Evolutionary conservation across 2,329 filamentous ascomycete genomes (phyloP), one percentile per base, ranked within the genome.

Genomic region (Arthrobotrys sphaeroides): DNA sequence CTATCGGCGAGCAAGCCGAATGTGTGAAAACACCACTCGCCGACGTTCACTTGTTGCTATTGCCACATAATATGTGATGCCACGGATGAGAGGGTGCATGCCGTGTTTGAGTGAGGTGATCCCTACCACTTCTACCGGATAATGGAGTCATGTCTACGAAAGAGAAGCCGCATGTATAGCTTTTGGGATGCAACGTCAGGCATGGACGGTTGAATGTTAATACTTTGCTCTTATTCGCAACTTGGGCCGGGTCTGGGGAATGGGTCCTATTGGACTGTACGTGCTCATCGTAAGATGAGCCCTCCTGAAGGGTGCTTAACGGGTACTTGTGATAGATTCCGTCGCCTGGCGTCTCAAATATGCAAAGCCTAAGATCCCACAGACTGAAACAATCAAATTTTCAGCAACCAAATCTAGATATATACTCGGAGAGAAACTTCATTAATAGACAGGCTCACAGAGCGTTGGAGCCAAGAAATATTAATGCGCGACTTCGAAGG

Each of bases 1-100:
- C 94, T 80, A 92, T 92, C 0, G 92, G 93, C 55, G 93, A 93
- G 0, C 93, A 96, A 82, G 91, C 92, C 2, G 93, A 96, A 83
- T 96, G 93, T 80, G 90, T 94, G 0, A 88, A 93, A 5, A 92
- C 96, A 5, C 92, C 93, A 0, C 87, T 89, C 28, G 93, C 89
- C 26, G 91, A 95, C 79, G 89, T 92, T 73, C 96, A 96, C 80
- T 84, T 96, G 20, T 85, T 96, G 10, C 88, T 90, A 79, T 88
- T 96, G 4, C 93, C 93, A 0, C 89, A 91, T 64, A n/a, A n/a
- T n/a, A n/a, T n/a, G n/a, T n/a, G 87, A 87, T 78, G 90, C 96
- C 0, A 91, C 92, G 0, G 93, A 96, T 80, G 93, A 96, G 84
- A 93, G 94, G 83, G 91, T 84, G 7, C n/a, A n/a, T n/a, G n/a